Base-by-base conservation (phyloP, 139 green algal species). In the Picochlorum sp. region DNA sequence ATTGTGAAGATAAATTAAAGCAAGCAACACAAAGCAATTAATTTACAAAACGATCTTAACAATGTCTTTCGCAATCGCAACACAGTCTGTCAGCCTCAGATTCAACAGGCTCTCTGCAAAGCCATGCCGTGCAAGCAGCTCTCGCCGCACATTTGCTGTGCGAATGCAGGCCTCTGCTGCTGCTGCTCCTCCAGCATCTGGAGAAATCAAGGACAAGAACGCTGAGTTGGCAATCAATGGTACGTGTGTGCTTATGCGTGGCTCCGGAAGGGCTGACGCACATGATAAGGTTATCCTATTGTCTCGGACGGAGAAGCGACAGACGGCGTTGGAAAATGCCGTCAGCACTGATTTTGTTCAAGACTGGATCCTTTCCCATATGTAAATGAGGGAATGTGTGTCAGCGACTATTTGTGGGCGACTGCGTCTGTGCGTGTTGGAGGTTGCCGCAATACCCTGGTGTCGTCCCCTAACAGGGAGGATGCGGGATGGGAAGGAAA, bases 211-310 rank as follows among this genome's bases (percentile, higher is more conserved):
- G 64, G 45, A 59, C n/a, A 74, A 77, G 64, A 62, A 59, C 4
- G 71, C 58, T n/a, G 70, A 77, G 64, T 49, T 73, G 57, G 71
- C 71, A 14, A 73, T 77, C 50, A 77, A 77, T 32, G 71, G 71
- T 77, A 47, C 8, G 64, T 45, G n/a, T n/a, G 15, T 13, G 20
- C 30, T 18, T 59, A 6, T 30, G 18, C 5, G 18, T 54, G 15
- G n/a, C 18, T 1, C 4, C 47, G n/a, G 3, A n/a, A 9, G 34
- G 34, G 60, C 60, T 59, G 60, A 34, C 60, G 21, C 26, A 44
- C 18, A 49, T 14, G 23, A 28, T 30, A 54, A 54, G 23, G 60
- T 50, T 66, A 34, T 54, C 30, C 47, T 30, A 66, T 60, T 59
- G 24, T 66, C 28, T 51, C 60, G 34, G 34, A 1, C 34, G 34